phyloP scores from a whole-genome alignment of 805 yeast genomes.

The Myxozyma neglecta region DNA sequence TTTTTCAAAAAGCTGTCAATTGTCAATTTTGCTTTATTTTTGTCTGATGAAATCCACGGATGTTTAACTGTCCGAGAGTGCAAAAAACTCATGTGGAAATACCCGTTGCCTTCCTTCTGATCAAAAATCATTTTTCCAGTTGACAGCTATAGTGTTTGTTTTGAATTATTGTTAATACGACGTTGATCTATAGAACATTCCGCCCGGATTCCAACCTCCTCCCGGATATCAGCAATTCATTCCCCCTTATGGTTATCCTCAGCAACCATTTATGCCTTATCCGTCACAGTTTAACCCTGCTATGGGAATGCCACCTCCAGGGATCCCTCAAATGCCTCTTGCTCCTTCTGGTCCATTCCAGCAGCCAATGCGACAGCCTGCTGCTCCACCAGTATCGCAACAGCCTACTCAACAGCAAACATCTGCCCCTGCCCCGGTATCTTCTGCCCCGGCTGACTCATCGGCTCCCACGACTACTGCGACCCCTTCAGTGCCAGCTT shows the following conservation, averaged over 20 bases:
- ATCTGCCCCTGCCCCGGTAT: constrained; percentile 5
- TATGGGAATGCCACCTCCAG: constrained; percentile 21
- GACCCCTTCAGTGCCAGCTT: not conserved
- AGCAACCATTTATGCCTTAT: constrained; percentile 30
- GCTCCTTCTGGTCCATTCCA: constrained; percentile 13
- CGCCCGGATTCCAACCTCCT: constrained; percentile 28
- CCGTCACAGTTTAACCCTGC: constrained; percentile 33
- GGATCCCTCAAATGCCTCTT: constrained; percentile 13
- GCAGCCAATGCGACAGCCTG: constrained; percentile 25
- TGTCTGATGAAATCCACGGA: constrained; percentile 41
- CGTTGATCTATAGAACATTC: constrained; percentile 4
- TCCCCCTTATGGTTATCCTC: constrained; percentile 26
- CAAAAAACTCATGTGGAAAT: constrained; percentile 40
- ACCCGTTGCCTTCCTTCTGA: constrained; percentile 52
- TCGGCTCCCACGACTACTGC: constrained; percentile 15
- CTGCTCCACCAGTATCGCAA: constrained; percentile 17
- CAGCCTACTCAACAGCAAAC: not conserved
- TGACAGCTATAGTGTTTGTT: not conserved
- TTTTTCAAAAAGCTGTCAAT: not conserved
- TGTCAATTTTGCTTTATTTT: not conserved
- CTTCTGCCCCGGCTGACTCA: constrained; percentile 5
- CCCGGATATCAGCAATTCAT: constrained; percentile 11
- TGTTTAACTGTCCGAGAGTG: constrained; percentile 39
- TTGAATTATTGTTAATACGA: not conserved
- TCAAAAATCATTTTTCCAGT: not conserved